Evolutionary conservation across 768 basidiomycete genomes (phyloP).

Genomic region (Piloderma croceum): DNA sequence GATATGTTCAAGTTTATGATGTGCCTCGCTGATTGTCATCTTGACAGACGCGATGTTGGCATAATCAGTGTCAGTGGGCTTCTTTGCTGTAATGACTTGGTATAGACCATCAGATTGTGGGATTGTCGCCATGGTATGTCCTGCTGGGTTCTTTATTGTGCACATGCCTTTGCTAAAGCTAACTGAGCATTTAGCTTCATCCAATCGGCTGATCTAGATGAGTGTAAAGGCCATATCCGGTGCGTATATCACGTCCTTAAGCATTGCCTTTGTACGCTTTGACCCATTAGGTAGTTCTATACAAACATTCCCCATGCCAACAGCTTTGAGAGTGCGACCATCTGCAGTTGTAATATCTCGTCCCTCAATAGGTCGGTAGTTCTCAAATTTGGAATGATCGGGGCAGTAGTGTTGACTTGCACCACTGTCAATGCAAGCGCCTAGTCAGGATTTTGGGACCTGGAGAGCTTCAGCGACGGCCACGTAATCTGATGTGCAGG

Average conservation of each 20-base stretch:
- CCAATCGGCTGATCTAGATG: conserved; percentile 16
- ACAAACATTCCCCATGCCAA: conserved; percentile 16
- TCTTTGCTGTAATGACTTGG: neutral
- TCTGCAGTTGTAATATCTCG: conserved; percentile 8
- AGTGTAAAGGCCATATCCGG: conserved; percentile 24
- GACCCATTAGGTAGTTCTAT: conserved; percentile 10
- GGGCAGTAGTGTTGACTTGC: conserved; percentile 22
- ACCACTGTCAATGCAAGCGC: conserved; percentile 15
- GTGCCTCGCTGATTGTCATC: too few species aligned
- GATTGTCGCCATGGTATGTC: neutral
- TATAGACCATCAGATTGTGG: neutral
- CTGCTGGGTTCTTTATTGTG: neutral
- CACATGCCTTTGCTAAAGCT: conserved; percentile 11
- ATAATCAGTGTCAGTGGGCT: too few species aligned
- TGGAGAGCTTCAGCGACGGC: too few species aligned
- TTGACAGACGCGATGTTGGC: too few species aligned
- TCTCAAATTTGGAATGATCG: conserved; percentile 11
- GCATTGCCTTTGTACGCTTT: conserved; percentile 8
- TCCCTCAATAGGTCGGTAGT: conserved; percentile 4
- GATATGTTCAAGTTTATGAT: too few species aligned
- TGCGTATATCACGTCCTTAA: conserved; percentile 20
- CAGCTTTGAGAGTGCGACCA: conserved; percentile 12
- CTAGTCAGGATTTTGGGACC: neutral
- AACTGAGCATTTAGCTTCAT: conserved; percentile 8
- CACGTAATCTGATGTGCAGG: too few species aligned